Evolutionary conservation across 208 protist genomes (phyloP), one percentile per base, ranked within the genome.

Genomic region (Crithidia sp.): DNA sequence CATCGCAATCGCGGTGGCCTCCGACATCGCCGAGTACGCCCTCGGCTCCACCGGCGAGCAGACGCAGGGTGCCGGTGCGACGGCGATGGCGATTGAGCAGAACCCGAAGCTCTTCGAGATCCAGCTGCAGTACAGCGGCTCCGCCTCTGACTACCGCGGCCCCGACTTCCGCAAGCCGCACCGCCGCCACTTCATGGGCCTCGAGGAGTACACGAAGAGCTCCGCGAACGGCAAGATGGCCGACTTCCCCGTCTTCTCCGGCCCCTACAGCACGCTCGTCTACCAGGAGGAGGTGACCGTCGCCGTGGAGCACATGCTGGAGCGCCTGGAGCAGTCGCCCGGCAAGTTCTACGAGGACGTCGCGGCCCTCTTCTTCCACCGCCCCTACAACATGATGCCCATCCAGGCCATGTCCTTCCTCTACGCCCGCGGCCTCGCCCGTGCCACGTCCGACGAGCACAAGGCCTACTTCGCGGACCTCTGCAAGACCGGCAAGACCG

Each of bases 321-420:
- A 71, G 55, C 87, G 88, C 58, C 84, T 97, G 19, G 64, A 80
- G 17, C 62, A 79, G 61, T 60, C 77, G 16, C 84, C 93, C 4
- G 86, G 87, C 57, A 87, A 93, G 72, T 96, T 93, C 81, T 97
- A 95, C 81, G 87, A 96, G 65, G 83, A 91, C 40, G 86, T 97
- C 71, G 59, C 87, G 44, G 88, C 85, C 40, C 83, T 97, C 69
- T 97, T 97, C 85, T 95, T 97, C 78, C 93, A 97, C 76, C 93
- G 93, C 62, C 93, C 93, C 37, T 97, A 96, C 81, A 90, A 95
- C 79, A 95, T 97, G 93, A 97, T 97, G 93, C 93, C 93, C 10
- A 91, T 97, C 68, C 90, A 96, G 76, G 93, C 93, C 58, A 95
- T 95, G 87, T 89, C 85, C 54, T 95, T 95, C 71, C 83, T 97